These are phyloP conservation scores for Herpotrichia juniperi DNA, from an alignment of 2,329 filamentous ascomycete genomes.

Conservation along the genomic window DNA sequence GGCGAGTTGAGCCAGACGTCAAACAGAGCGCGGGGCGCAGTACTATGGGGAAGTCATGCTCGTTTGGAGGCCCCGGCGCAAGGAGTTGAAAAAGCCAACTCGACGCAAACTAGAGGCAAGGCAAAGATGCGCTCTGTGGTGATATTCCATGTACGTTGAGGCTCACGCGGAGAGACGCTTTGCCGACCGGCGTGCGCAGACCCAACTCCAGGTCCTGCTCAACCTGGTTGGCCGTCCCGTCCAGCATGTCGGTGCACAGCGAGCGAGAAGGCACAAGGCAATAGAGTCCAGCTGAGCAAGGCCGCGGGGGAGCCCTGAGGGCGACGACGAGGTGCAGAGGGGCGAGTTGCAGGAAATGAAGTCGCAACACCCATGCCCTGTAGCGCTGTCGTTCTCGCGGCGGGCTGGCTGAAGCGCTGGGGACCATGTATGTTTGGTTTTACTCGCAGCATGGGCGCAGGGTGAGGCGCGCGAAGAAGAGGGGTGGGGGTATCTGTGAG, in stretches of 20 bases:
- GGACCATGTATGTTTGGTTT: conserved; percentile 14
- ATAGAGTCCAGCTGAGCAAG: conserved; percentile 10
- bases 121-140: too few species aligned
- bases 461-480: background rate
- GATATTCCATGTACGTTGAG: too few species aligned
- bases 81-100: too few species aligned
- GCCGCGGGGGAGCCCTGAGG: conserved; percentile 1
- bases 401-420: conserved; percentile 22
- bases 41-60: too few species aligned
- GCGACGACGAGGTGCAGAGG: conserved; percentile 7
- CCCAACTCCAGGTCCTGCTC: conserved; percentile 12
- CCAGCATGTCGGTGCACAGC: conserved; percentile 15
- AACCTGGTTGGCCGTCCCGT: conserved; percentile 13
- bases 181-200: conserved; percentile 9
- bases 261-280: background rate
- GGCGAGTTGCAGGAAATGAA: conserved; percentile 15
- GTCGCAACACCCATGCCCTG: conserved; percentile 4
- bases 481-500: conserved; percentile 19
- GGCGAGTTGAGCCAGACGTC: too few species aligned
- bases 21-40: background rate
- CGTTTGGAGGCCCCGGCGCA: too few species aligned
- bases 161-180: conserved; percentile 16
- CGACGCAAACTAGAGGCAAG: too few species aligned
- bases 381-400: conserved; percentile 19
- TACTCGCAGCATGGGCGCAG: conserved; percentile 9